Conservation (phyloP, 352 stramenopile genomes). For the Phytophthora sansomeana region DNA sequence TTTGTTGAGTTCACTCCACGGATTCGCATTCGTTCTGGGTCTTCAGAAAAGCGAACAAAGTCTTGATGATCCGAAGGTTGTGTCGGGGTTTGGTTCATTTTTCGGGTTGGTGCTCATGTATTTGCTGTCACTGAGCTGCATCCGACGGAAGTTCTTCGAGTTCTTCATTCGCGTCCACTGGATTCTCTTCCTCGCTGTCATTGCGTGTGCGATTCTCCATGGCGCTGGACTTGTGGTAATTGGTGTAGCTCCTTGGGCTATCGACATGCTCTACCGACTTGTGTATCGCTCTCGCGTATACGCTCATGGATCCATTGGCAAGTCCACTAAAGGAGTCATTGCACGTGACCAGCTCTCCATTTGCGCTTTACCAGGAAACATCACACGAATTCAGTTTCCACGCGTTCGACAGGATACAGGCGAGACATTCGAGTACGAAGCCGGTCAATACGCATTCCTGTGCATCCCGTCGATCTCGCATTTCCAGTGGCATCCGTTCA, state of each 20-base stretch:
- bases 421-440: constrained; percentile 47
- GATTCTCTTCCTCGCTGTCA: constrained; percentile 56
- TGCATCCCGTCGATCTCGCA: constrained; percentile 75
- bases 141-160: constrained; percentile 61
- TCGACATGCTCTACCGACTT: constrained; percentile 55
- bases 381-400: constrained; percentile 61
- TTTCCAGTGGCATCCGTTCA: constrained; percentile 92
- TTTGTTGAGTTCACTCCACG: constrained; percentile 46
- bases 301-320: constrained; percentile 24
- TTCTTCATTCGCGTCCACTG: constrained; percentile 61
- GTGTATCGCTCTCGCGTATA: constrained; percentile 39
- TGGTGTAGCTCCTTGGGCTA: constrained; percentile 42
- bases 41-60: constrained; percentile 22
- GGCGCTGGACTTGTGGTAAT: constrained; percentile 41
- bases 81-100: constrained; percentile 38
- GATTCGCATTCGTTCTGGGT: constrained; percentile 38
- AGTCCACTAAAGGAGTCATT: constrained; percentile 31
- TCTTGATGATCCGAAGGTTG: constrained; percentile 21
- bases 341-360: constrained; percentile 42
- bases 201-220: constrained; percentile 53
- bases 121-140: constrained; percentile 42
- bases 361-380: constrained; percentile 37
- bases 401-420: constrained; percentile 46
- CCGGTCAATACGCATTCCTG: constrained; percentile 84
- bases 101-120: constrained; percentile 43